Conservation (phyloP, 768 basidiomycete species). For the Mycena leptocephala region DNA sequence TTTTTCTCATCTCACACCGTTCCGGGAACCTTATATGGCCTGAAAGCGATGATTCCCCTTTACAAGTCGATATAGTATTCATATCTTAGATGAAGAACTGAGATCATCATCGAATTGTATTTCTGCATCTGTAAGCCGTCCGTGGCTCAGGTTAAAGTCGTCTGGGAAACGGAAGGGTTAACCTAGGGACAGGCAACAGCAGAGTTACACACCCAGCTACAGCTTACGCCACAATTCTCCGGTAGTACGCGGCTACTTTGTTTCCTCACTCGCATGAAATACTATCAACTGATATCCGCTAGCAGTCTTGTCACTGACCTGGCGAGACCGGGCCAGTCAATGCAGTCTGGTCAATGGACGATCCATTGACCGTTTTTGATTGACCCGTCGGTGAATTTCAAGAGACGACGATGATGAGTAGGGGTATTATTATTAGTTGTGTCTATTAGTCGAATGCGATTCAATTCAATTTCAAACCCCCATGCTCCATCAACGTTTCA, state of each 20-base stretch:
- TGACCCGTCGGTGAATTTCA: neutral
- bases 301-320: neutral
- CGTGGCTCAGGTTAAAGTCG: neutral
- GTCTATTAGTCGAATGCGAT: constrained; percentile 5
- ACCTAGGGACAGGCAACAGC: neutral
- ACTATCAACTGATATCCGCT: neutral
- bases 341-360: neutral
- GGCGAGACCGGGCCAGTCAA: neutral
- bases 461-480: constrained; percentile 8
- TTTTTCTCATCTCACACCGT: no score
- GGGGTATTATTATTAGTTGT: constrained; percentile 9
- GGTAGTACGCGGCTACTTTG: neutral
- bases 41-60: no score
- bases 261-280: neutral
- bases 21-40: no score
- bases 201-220: neutral
- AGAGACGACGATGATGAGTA: constrained; percentile 2
- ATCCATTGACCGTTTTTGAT: neutral
- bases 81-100: no score
- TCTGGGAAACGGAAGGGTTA: neutral
- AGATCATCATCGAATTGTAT: no score
- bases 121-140: neutral
- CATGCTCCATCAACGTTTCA: constrained; percentile 11
- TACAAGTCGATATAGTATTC: no score
- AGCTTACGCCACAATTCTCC: neutral